Conservation (phyloP, 345 rosid genomes). For the Rubroshorea leprosula region DNA sequence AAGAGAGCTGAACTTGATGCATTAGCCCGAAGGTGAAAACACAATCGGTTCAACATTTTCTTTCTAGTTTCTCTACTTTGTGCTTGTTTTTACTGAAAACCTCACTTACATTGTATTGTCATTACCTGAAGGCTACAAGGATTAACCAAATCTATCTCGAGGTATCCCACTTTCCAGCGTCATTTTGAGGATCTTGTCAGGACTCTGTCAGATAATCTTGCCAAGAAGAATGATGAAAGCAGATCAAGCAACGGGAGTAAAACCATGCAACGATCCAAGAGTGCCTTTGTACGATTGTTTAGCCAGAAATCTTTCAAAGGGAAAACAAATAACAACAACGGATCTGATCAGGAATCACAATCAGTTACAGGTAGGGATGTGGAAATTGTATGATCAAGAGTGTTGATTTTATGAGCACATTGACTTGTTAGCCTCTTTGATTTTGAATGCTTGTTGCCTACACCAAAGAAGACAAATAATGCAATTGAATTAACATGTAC, state of each 20-base stretch:
- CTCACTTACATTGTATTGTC: neutral
- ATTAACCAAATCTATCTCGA: constrained; percentile 67
- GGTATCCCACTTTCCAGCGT: constrained; percentile 77
- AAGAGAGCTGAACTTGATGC: constrained; percentile 84
- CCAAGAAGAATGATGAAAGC: constrained; percentile 37
- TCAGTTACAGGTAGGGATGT: constrained; percentile 25
- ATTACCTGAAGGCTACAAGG: constrained; percentile 61
- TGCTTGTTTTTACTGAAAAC: neutral
- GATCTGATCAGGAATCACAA: constrained; percentile 49
- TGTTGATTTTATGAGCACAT: too few species aligned
- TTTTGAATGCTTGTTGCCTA: too few species aligned
- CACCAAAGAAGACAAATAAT: too few species aligned
- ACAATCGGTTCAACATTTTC: constrained; percentile 1
- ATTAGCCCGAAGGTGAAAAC: constrained; percentile 77
- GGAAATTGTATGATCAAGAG: constrained; percentile 32
- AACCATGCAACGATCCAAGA: constrained; percentile 44
- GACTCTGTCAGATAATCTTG: constrained; percentile 53
- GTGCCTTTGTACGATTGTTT: constrained; percentile 41
- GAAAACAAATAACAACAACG: too few species aligned
- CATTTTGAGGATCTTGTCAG: constrained; percentile 50
- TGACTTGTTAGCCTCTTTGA: too few species aligned
- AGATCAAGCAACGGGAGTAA: constrained; percentile 22
- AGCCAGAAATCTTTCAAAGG: constrained; percentile 55
- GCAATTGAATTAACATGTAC: too few species aligned
- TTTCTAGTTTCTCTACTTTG: too few species aligned